Evolutionary conservation across 2,329 filamentous ascomycete species (phyloP), one percentile per base, ranked within the genome.

Genomic region (Xylaria sp.): DNA sequence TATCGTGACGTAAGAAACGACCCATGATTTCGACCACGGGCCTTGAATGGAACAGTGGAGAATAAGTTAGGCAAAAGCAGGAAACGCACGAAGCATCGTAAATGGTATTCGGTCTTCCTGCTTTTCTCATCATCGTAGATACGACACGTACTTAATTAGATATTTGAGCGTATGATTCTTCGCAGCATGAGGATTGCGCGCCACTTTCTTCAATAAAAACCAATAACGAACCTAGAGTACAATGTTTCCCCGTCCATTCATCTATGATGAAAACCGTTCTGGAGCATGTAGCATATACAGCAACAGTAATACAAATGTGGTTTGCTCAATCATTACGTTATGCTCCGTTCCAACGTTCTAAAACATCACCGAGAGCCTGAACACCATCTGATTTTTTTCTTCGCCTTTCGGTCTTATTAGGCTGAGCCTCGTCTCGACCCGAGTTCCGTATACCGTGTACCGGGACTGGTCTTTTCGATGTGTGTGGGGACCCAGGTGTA

Each of bases 171-270:
- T n/a, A n/a, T n/a, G n/a, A n/a, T n/a, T n/a, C n/a, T n/a, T n/a
- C n/a, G 43, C 11, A 43, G 26, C 41, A 41, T 43, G 24, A 47
- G 38, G 39, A 52, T 50, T 46, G 9, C 29, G 50, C 43, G 44
- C 41, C 39, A 52, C 48, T 48, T 46, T 57, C 52, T 61, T 56
- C 58, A 52, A 54, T 56, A 54, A 57, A 64, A 67, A 66, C 60
- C 64, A 51, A 66, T 66, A 66, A 63, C 65, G 65, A 69, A 65
- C 66, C 66, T 70, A 70, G 52, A 66, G 64, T 70, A 70, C 67
- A 70, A 58, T 44, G 61, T 62, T 45, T 62, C 59, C 60, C 59
- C 65, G 65, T 63, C 62, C 62, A 58, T 67, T 63, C 61, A 54
- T 68, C 62, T 66, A 69, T 65, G 61, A 64, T 63, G 63, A 62